A percentile compares a stretch with the other conserved stretches of the same genome.
phyloP scores from a whole-genome alignment of 495 filamentous ascomycete genomes.

The Acidiella bohemica region DNA sequence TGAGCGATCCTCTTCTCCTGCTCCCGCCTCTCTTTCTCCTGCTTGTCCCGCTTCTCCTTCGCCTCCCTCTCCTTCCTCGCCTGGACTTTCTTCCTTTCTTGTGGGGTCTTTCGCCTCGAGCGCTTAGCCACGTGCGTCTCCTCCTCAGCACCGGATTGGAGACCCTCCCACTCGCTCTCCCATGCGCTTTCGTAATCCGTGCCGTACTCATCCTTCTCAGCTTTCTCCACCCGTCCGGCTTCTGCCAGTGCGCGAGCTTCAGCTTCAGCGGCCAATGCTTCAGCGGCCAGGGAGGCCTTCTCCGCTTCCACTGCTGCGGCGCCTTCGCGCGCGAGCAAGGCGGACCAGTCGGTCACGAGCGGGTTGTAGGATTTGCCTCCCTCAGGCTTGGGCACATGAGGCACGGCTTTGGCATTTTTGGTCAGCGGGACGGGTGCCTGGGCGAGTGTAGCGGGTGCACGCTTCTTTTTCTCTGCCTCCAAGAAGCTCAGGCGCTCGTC shows the following conservation, averaged over 20 bases:
- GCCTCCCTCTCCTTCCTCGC: constrained; percentile 76
- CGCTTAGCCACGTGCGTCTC: constrained; percentile 48
- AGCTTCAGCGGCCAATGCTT: constrained; percentile 48
- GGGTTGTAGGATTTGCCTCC: constrained; percentile 89
- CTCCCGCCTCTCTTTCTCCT: constrained; percentile 52
- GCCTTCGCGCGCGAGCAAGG: constrained; percentile 57
- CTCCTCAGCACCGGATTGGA: constrained; percentile 33
- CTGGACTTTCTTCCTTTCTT: constrained; percentile 75
- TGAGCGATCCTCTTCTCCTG: constrained; percentile 53
- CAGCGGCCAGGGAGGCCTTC: constrained; percentile 55
- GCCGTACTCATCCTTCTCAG: constrained; percentile 41
- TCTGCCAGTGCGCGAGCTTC: constrained; percentile 27
- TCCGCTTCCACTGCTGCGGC: constrained; percentile 68
- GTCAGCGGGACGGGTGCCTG: constrained; percentile 66
- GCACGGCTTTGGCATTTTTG: constrained; percentile 59
- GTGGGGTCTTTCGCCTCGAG: constrained; percentile 68
- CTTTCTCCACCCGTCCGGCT: constrained; percentile 25
- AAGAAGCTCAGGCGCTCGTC: constrained; percentile 32
- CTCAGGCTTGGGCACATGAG: constrained; percentile 63
- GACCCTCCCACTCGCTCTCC: constrained; percentile 55
- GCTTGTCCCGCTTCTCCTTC: constrained; percentile 51
- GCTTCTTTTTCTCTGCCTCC: constrained; percentile 40
- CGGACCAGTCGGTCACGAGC: constrained; percentile 66
- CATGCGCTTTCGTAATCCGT: constrained; percentile 72
- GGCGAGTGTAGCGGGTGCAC: constrained; percentile 62